Evolutionary conservation across 306 rosid species (phyloP), one percentile per base, ranked within the genome.

Genomic region (Crotalaria pallida): DNA sequence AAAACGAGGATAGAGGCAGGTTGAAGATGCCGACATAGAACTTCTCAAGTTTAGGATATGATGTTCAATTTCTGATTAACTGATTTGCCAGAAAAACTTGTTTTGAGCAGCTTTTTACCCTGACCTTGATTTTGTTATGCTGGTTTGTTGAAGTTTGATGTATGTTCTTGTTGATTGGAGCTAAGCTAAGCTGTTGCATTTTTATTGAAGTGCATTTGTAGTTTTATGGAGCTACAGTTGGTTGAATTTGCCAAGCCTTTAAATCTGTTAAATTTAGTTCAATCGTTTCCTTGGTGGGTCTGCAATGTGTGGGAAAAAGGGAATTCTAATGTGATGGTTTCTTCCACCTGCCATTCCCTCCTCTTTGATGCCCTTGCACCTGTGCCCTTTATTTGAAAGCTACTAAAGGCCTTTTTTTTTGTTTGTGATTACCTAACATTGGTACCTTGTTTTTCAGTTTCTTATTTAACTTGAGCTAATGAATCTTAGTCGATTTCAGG

Each of bases 191-290:
- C 27, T 60, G 33, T 31, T 68, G 12, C 48, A 29, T 40, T 26
- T 49, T 34, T 16, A 33, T 51, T 38, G 63, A 64, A 24, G 49
- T 71, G 55, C 29, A 55, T 11, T 18, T 16, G 4, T 26, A 7
- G 7, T 66, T 24, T 23, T 10, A 19, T 33, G 27, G 21, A 17
- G 40, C 57, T 62, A 26, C 34, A n/a, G 21, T 55, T 34, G 48
- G 55, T 55, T 77, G 26, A 34, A 26, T 47, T 57, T 64, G 68
- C 15, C 16, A 60, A 21, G 71, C 45, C 36, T 58, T 58, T 38
- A 31, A 15, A 10, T 18, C 31, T 15, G 58, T 10, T 77, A 38
- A 68, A 26, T 34, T 22, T 19, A 45, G 41, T 71, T 60, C n/a
- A 49, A 34, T 11, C 6, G 49, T 56, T 9, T 18, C 53, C 56